A percentile compares a stretch with the other conserved stretches of the same genome.
These are phyloP conservation scores for Candida jianshihensis DNA, from an alignment of 805 yeast species.

Conservation along the genomic window DNA sequence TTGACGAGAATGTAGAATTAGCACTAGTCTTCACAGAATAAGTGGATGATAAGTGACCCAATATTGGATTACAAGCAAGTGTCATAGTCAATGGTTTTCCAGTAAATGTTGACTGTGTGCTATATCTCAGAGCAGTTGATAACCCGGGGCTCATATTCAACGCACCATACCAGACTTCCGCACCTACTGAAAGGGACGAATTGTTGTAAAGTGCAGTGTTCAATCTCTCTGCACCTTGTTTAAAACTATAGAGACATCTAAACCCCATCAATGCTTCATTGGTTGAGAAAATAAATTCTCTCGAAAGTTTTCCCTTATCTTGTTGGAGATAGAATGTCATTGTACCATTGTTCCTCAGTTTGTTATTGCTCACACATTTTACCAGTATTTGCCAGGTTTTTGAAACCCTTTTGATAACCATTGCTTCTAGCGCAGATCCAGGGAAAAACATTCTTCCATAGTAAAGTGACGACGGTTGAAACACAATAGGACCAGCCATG, in stretches of 20 bases:
- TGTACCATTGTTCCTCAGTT: slow-evolving; percentile 44
- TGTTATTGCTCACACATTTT: slow-evolving; percentile 68
- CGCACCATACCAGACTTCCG: slow-evolving; percentile 86
- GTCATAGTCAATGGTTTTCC: slow-evolving; percentile 90
- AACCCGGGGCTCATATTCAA: slow-evolving; percentile 82
- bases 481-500: too few species aligned
- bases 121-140: slow-evolving; percentile 77
- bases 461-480: slow-evolving; percentile 37
- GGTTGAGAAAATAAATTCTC: slow-evolving; percentile 75
- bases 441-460: slow-evolving; percentile 91
- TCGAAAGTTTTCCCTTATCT: slow-evolving; percentile 52
- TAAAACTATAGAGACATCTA: slow-evolving; percentile 65
- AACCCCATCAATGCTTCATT: slow-evolving; percentile 81
- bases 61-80: slow-evolving; percentile 75
- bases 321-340: slow-evolving; percentile 68
- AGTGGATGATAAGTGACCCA: slow-evolving; percentile 84
- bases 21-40: slow-evolving; percentile 78
- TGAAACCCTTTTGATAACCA: slow-evolving; percentile 62
- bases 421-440: slow-evolving; percentile 78
- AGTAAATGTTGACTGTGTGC: slow-evolving; percentile 77
- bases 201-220: slow-evolving; percentile 44
- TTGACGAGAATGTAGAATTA: slow-evolving; percentile 70
- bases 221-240: slow-evolving; percentile 29
- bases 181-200: slow-evolving; percentile 68
- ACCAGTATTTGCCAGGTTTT: slow-evolving; percentile 56